A percentile compares a stretch with the other conserved stretches of the same genome.
phyloP scores from a whole-genome alignment of 2,329 filamentous ascomycete genomes.

The Talaromyces sp. region DNA sequence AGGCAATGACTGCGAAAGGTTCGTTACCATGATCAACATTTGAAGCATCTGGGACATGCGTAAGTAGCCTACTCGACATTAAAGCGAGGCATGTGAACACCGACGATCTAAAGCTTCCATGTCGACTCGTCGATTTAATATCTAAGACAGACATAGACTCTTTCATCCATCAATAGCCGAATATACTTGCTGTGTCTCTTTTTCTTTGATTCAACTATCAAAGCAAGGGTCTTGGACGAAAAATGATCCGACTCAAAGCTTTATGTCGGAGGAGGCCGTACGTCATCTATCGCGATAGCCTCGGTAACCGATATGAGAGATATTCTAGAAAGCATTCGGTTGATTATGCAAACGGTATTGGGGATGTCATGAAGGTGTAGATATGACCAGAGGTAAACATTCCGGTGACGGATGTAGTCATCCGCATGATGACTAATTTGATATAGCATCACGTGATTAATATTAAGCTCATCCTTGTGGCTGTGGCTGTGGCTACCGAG shows the following conservation, averaged over 20 bases:
- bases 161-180: background rate
- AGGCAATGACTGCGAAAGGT: background rate
- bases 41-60: background rate
- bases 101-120: background rate
- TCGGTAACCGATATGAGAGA: background rate
- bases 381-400: background rate
- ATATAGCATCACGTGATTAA: background rate
- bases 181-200: background rate
- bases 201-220: background rate
- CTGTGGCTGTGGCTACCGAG: background rate
- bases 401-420: background rate
- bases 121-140: background rate
- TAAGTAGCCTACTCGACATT: background rate
- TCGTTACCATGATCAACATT: background rate
- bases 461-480: background rate
- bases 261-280: background rate
- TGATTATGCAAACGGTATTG: background rate
- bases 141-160: background rate
- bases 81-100: background rate
- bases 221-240: background rate
- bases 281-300: background rate
- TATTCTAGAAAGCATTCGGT: background rate
- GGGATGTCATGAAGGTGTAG: background rate
- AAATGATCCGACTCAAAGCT: background rate
- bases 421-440: background rate